phyloP scores from a whole-genome alignment of 257 asterid species.

The Solanum sejunctum region DNA sequence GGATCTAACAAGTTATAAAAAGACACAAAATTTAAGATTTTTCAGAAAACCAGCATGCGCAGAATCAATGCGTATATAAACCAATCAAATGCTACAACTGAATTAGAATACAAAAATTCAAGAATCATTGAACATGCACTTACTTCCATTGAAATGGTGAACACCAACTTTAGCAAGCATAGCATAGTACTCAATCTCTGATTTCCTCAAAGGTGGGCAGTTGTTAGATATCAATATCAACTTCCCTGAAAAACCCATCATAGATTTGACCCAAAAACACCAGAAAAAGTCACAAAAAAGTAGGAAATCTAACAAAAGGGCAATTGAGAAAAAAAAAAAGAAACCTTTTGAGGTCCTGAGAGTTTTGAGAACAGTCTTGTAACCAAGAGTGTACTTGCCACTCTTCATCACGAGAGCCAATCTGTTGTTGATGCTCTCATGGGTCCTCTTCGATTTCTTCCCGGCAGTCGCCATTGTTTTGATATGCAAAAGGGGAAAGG shows the following conservation, averaged over 20 bases:
- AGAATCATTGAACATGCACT: slow-evolving; percentile 7
- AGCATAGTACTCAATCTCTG: slow-evolving; percentile 83
- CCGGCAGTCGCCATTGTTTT: background rate
- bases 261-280: background rate
- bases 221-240: slow-evolving; percentile 72
- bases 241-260: slow-evolving; percentile 29
- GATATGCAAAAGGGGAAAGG: background rate
- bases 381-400: slow-evolving; percentile 74
- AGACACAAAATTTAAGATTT: background rate
- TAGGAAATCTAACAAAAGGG: background rate
- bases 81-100: background rate
- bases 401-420: slow-evolving; percentile 81
- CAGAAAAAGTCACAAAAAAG: background rate
- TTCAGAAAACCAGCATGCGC: background rate
- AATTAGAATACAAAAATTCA: background rate
- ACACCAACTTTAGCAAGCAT: slow-evolving; percentile 86
- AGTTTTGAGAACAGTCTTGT: slow-evolving; percentile 75
- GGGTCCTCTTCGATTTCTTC: slow-evolving; percentile 51
- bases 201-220: slow-evolving; percentile 78
- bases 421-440: slow-evolving; percentile 71
- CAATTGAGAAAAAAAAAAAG: background rate
- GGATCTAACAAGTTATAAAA: background rate
- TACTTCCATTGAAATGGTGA: slow-evolving; percentile 73
- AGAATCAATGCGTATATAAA: background rate
- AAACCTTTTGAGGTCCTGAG: slow-evolving; percentile 67